These are phyloP conservation scores for Corymbia maculata DNA, from an alignment of 345 rosid species.

Conservation along the genomic window DNA sequence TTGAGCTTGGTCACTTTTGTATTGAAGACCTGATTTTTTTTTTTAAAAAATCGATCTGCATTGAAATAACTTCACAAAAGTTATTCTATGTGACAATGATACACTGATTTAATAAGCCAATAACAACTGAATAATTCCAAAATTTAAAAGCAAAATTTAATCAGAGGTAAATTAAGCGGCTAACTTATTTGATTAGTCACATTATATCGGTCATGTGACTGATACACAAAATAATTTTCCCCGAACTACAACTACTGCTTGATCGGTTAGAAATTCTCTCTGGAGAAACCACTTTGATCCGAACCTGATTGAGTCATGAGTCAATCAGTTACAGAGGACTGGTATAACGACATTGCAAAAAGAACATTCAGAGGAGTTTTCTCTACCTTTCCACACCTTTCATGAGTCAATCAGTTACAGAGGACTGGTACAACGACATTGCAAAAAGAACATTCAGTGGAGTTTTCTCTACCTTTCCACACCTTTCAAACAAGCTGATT, in stretches of 20 bases:
- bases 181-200: background rate
- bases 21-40: background rate
- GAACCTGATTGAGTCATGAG: background rate
- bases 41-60: background rate
- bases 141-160: background rate
- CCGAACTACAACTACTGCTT: background rate
- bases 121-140: background rate
- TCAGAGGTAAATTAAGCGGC: background rate
- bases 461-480: background rate
- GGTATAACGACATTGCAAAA: background rate
- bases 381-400: background rate
- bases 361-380: background rate
- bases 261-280: background rate
- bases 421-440: background rate
- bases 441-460: background rate
- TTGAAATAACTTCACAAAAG: background rate
- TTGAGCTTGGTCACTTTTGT: background rate
- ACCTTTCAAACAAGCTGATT: background rate
- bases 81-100: background rate
- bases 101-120: background rate
- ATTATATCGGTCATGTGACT: background rate
- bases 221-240: background rate
- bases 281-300: background rate
- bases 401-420: background rate
- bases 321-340: background rate